Percentiles rank a stretch among this genome's conserved stretches.
Evolutionary conservation across 768 basidiomycete species (phyloP).

Genomic region (Dendrothele bispora): DNA sequence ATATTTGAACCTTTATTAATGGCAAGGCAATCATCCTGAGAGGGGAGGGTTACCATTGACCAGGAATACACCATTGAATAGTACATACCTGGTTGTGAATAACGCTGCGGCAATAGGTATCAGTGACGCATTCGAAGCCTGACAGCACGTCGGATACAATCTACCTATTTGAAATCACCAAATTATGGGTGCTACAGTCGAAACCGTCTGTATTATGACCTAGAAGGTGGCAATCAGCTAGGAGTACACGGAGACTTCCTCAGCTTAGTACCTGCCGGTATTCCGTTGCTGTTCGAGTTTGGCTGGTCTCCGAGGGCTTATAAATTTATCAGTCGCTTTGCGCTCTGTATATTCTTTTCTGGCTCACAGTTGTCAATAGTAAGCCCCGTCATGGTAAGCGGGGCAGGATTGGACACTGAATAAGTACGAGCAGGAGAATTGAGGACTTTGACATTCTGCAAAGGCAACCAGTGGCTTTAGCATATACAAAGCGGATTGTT

Average conservation of each 20-base stretch:
- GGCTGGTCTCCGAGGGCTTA: slow-evolving; percentile 52
- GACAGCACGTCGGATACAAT: slow-evolving; percentile 32
- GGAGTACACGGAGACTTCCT: too few relatives aligned
- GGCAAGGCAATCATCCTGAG: slow-evolving; percentile 63
- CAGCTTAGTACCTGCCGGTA: slow-evolving; percentile 39
- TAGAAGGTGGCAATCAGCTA: too few relatives aligned
- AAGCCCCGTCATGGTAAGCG: slow-evolving; percentile 42
- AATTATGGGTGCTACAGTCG: slow-evolving; percentile 35
- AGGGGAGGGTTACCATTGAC: too few relatives aligned
- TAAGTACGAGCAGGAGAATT: slow-evolving; percentile 41
- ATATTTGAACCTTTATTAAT: slow-evolving; percentile 45
- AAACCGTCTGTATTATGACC: slow-evolving; percentile 55
- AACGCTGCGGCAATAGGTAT: too few relatives aligned
- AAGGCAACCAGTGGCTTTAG: too few relatives aligned
- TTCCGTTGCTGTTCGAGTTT: slow-evolving; percentile 49
- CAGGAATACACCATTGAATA: too few relatives aligned
- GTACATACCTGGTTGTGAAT: too few relatives aligned
- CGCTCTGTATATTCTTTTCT: too few relatives aligned
- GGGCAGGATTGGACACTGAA: slow-evolving; percentile 38
- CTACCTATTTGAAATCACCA: slow-evolving; percentile 42
- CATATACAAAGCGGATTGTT: too few relatives aligned
- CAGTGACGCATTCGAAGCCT: neutral
- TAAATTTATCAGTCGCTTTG: neutral
- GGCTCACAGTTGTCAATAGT: slow-evolving; percentile 57
- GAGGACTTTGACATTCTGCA: slow-evolving; percentile 38